Percentiles rank a stretch among this genome's conserved stretches.
phyloP scores from a whole-genome alignment of 2,329 filamentous ascomycete genomes.

The Neofusicoccum parvum region DNA sequence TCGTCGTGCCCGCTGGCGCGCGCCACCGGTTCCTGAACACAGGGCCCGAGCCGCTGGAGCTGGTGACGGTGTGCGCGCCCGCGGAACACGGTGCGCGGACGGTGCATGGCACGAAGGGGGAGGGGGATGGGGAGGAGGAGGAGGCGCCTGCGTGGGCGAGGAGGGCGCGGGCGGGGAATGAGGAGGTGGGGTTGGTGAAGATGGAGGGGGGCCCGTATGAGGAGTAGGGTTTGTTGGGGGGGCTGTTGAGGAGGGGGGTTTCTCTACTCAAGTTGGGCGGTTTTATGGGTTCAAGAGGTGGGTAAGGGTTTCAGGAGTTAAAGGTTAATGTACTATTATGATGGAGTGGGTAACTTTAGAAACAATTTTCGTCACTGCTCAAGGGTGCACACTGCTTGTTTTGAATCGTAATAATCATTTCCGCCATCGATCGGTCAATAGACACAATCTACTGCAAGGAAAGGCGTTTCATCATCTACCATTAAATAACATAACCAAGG shows the following conservation, averaged over 20 bases:
- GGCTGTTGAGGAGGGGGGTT: neutral
- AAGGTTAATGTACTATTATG: too few species aligned
- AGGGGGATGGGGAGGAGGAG: constrained; percentile 64
- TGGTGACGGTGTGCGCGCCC: constrained; percentile 65
- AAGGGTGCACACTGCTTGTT: too few species aligned
- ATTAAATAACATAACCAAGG: neutral
- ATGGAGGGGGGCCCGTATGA: constrained; percentile 32
- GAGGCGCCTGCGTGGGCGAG: constrained; percentile 57
- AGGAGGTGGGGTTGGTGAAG: constrained; percentile 60
- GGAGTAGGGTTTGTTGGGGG: neutral
- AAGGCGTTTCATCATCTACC: neutral
- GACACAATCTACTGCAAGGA: neutral
- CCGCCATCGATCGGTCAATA: neutral
- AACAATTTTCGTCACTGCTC: too few species aligned
- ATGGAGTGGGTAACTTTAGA: too few species aligned
- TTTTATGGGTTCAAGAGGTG: neutral
- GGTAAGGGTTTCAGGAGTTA: too few species aligned
- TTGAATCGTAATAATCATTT: too few species aligned
- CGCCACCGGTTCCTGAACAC: constrained; percentile 68
- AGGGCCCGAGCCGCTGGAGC: constrained; percentile 59
- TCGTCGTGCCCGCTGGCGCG: constrained; percentile 66
- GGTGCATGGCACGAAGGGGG: constrained; percentile 64
- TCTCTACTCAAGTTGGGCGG: neutral
- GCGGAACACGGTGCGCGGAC: constrained; percentile 63
- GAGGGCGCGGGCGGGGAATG: constrained; percentile 56